Evolutionary conservation across 768 basidiomycete species (phyloP), one percentile per base, ranked within the genome.

Genomic region (Rossbeevera mucosa): DNA sequence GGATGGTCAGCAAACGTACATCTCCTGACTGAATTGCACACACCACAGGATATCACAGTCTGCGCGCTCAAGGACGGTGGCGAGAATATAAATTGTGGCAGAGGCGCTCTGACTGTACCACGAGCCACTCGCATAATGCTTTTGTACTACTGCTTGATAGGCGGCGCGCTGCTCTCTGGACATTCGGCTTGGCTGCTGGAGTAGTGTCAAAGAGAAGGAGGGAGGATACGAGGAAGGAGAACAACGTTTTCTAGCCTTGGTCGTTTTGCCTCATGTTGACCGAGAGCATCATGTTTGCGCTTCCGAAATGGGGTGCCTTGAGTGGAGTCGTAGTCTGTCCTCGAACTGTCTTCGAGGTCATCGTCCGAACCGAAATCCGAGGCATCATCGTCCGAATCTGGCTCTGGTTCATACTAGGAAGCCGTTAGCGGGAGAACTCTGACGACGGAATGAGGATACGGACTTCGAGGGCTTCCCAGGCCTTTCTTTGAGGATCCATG

Each of bases 11-110:
- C 29, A 18, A 42, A 45, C 12, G 28, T 26, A 53, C 48, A 43
- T 40, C 14, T 25, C 8, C 18, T 26, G 24, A 44, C 5, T 14
- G 31, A 50, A 36, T 31, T 18, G 14, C 26, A 59, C 76, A 45
- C 62, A 93, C 96, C 96, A 99, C 43, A 98, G 75, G 7, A 94
- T 77, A 67, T 98, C 93, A 63, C 93, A 91, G 67, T 98, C 95
- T 11, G 86, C 88, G 29, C 94, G 82, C 62, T 94, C 93, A 8
- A 97, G 78, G n/a, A 85, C 79, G 5, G 88, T 92, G 9, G 94
- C 91, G 3, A 99, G 82, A 56, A 91, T 76, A 67, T 95, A 98
- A 47, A 97, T 80, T 25, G 87, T 88, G 21, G 88, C 86, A 9
- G 94, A 83, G 7, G 91, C 92, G 61, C 91, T 91, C 71, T 93